Conservation (phyloP, 129 eudicot genomes). For the Arctium minus region DNA sequence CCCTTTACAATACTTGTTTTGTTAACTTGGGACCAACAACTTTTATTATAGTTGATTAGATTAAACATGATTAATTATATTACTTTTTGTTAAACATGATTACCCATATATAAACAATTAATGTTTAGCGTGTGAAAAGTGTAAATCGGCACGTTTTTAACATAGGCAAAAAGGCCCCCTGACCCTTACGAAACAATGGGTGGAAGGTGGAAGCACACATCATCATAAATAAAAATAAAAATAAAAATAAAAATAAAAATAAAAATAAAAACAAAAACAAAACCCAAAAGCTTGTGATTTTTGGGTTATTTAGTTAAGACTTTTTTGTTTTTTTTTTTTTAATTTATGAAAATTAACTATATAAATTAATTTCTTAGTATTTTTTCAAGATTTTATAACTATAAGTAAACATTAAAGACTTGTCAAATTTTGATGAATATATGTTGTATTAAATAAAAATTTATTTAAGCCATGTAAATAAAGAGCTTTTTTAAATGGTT, state of each 20-base stretch:
- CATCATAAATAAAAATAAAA: background rate
- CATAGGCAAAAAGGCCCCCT: background rate
- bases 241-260: background rate
- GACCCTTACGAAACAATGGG: constrained; percentile 1
- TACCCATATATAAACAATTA: background rate
- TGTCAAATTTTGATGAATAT: background rate
- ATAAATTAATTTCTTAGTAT: background rate
- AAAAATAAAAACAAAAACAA: background rate
- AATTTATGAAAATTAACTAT: background rate
- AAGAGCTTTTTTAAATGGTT: background rate
- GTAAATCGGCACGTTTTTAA: constrained; percentile 22
- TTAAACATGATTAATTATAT: background rate
- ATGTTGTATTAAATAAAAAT: no score
- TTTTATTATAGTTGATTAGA: no score
- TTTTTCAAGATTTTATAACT: no score
- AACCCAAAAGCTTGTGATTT: background rate
- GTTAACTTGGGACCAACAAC: no score
- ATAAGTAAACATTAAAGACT: background rate
- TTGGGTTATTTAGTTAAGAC: background rate
- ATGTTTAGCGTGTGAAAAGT: constrained; percentile 2
- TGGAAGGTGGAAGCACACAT: constrained; percentile 2
- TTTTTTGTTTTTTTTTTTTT: no score
- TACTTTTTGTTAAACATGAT: background rate
- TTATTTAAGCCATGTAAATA: background rate
- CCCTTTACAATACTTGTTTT: no score